Evolutionary conservation across 2,329 filamentous ascomycete species (phyloP).

Genomic region (Neonectria magnoliae): DNA sequence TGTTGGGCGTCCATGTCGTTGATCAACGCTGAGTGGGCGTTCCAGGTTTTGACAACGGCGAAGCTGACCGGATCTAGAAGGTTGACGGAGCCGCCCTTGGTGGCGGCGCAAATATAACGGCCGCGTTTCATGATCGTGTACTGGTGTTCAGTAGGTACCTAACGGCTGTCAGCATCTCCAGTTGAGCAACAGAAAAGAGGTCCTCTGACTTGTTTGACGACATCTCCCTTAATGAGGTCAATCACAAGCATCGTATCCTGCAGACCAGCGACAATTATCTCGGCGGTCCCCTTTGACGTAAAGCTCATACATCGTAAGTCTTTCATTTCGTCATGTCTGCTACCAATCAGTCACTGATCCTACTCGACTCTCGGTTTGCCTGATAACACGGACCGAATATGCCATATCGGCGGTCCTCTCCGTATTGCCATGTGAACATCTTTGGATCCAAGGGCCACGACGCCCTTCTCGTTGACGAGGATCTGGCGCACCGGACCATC

Average conservation of each 20-base stretch:
- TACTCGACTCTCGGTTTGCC: background rate
- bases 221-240: conserved; percentile 74
- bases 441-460: conserved; percentile 83
- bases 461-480: conserved; percentile 88
- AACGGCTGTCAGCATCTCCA: conserved; percentile 43
- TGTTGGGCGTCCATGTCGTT: conserved; percentile 98
- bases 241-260: conserved; percentile 87
- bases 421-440: conserved; percentile 91
- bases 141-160: conserved; percentile 77
- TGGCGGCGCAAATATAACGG: conserved; percentile 92
- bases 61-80: conserved; percentile 85
- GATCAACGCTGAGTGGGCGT: conserved; percentile 86
- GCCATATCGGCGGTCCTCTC: conserved; percentile 87
- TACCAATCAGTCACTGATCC: conserved; percentile 30
- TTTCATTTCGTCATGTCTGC: conserved; percentile 78
- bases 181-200: background rate
- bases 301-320: conserved; percentile 96
- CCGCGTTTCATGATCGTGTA: conserved; percentile 94
- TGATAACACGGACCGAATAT: conserved; percentile 71
- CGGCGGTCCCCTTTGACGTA: conserved; percentile 82
- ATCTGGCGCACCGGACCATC: conserved; percentile 89
- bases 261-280: conserved; percentile 87
- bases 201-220: conserved; percentile 69
- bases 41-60: conserved; percentile 85
- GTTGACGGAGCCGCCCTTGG: conserved; percentile 82